Evolutionary conservation across 805 yeast species (phyloP).

Genomic region (Nakazawaea ernobii): DNA sequence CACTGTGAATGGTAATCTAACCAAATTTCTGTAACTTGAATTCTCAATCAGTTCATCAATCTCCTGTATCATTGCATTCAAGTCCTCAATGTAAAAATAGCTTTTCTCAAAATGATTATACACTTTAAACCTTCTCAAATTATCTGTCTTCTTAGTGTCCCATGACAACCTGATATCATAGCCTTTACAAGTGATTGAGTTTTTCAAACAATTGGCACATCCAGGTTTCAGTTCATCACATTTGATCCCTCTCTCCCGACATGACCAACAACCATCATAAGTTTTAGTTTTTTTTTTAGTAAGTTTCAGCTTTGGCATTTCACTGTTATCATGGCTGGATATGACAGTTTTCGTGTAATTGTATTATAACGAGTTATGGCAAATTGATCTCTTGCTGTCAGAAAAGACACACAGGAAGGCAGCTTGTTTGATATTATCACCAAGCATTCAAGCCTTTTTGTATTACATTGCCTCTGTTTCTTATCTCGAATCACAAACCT

Average conservation of each 20-base stretch:
- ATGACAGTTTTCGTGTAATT: too few relatives aligned
- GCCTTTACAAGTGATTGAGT: constrained; percentile 41
- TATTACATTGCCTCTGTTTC: too few relatives aligned
- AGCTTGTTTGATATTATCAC: too few relatives aligned
- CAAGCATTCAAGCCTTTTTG: too few relatives aligned
- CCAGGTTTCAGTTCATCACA: constrained; percentile 43
- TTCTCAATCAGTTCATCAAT: constrained; percentile 4
- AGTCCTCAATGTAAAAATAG: background rate
- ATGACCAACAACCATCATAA: constrained; percentile 53
- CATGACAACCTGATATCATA: constrained; percentile 44
- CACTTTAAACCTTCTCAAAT: constrained; percentile 8
- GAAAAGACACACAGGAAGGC: too few relatives aligned
- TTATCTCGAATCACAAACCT: too few relatives aligned
- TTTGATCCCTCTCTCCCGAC: constrained; percentile 46
- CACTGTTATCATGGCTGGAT: background rate
- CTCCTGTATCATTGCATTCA: background rate
- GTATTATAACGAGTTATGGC: too few relatives aligned
- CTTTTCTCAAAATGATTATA: constrained; percentile 4
- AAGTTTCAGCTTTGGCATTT: background rate
- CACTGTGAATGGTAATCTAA: constrained; percentile 5
- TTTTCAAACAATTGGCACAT: constrained; percentile 40
- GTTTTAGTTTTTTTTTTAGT: constrained; percentile 19
- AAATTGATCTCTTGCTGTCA: background rate
- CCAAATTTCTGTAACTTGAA: background rate
- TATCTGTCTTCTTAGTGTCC: constrained; percentile 13